A percentile compares a stretch with the other conserved stretches of the same genome.
Evolutionary conservation across 1,284 basidiomycete genomes (phyloP).

Genomic region (Malassezia equina): DNA sequence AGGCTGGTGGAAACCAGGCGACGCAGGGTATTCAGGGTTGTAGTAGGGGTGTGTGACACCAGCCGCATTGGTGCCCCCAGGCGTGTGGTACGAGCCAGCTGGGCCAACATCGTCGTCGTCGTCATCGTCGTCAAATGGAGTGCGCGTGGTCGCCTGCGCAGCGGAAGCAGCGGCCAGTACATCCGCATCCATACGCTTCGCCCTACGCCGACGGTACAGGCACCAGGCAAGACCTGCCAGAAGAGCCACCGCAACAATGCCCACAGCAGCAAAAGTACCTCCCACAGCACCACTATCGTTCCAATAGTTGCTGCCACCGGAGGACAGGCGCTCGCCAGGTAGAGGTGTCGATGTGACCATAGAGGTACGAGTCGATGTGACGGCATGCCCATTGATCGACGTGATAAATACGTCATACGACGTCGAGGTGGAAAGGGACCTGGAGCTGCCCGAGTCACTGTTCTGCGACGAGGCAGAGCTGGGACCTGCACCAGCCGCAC

Average conservation of each 20-base stretch:
- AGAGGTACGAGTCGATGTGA: not conserved
- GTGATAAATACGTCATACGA: not conserved
- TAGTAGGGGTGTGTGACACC: constrained; percentile 3
- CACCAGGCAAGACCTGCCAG: constrained; percentile 34
- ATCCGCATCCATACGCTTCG: constrained; percentile 46
- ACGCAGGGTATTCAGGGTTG: not conserved
- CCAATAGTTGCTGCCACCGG: constrained; percentile 27
- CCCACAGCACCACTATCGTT: constrained; percentile 42
- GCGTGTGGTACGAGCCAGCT: not conserved
- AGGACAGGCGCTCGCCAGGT: not conserved
- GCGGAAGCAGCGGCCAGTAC: constrained; percentile 45
- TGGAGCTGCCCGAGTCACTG: not conserved
- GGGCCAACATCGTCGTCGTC: constrained; percentile 42
- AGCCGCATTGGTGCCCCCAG: not conserved
- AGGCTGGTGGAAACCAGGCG: constrained; percentile 13
- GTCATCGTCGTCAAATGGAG: constrained; percentile 41
- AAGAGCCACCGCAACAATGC: constrained; percentile 32
- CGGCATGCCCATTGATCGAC: not conserved
- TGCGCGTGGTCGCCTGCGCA: constrained; percentile 41
- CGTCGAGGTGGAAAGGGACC: not conserved
- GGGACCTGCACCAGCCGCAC: not conserved
- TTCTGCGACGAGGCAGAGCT: not conserved
- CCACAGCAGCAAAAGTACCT: constrained; percentile 45
- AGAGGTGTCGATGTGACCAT: constrained; percentile 19
- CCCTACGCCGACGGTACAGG: constrained; percentile 34